These are phyloP conservation scores for Teratosphaeria gauchensis DNA, from an alignment of 2,329 filamentous ascomycete species.

Conservation along the genomic window DNA sequence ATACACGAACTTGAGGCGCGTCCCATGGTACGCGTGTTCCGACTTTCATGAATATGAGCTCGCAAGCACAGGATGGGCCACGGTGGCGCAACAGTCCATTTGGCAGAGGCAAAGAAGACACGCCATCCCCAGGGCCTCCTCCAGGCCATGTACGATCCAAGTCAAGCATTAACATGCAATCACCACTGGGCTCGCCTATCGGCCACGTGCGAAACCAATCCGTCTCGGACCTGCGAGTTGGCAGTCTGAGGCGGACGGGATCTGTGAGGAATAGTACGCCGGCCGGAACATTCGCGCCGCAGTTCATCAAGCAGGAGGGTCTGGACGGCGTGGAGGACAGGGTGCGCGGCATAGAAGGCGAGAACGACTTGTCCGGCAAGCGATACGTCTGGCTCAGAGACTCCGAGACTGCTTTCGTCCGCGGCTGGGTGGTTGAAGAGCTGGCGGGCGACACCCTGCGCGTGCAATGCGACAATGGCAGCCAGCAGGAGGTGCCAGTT, in stretches of 20 bases:
- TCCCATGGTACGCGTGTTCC: constrained; percentile 1
- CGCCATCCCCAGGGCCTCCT: constrained; percentile 54
- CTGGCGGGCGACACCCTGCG: constrained; percentile 57
- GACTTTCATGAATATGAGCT: constrained; percentile 36
- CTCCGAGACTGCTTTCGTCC: constrained; percentile 75
- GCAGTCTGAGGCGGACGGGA: constrained; percentile 33
- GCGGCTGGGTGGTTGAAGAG: constrained; percentile 85
- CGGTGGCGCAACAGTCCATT: constrained; percentile 77
- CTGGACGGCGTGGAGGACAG: constrained; percentile 48
- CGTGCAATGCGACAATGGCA: constrained; percentile 90
- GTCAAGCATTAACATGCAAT: constrained; percentile 57
- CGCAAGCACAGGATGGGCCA: constrained; percentile 51
- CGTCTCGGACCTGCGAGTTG: constrained; percentile 37
- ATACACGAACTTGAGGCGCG: constrained; percentile 5
- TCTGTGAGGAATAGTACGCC: constrained; percentile 56
- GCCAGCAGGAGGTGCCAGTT: constrained; percentile 73
- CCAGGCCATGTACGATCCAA: constrained; percentile 53
- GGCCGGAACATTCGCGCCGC: constrained; percentile 83
- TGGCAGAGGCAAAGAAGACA: constrained; percentile 43
- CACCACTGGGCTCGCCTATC: constrained; percentile 42
- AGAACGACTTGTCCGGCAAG: constrained; percentile 98
- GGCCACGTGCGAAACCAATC: constrained; percentile 63
- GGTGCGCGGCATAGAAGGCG: constrained; percentile 73
- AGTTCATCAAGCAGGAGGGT: constrained; percentile 87
- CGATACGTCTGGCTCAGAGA: constrained; percentile 97